Evolutionary conservation across 371 early-diverging fungal genomes (phyloP).

Genomic region (Lichtheimia ornata): DNA sequence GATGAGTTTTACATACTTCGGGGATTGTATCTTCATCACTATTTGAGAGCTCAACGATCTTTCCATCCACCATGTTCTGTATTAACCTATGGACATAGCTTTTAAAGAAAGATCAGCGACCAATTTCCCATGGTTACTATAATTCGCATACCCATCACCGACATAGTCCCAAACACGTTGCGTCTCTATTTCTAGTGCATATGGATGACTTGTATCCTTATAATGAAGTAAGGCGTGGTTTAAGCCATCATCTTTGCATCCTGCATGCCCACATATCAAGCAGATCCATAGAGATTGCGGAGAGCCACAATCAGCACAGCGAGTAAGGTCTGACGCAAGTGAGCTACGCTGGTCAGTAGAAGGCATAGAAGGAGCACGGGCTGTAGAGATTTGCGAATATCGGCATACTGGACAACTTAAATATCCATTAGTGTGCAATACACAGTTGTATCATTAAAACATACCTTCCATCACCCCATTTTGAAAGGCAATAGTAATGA

Average conservation of each 20-base stretch:
- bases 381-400: constrained; percentile 56
- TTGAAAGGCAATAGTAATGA: constrained; percentile 84
- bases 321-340: background rate
- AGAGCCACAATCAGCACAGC: constrained; percentile 55
- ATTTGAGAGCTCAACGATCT: constrained; percentile 84
- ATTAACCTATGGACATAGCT: constrained; percentile 89
- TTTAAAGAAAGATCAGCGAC: background rate
- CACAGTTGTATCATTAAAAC: background rate
- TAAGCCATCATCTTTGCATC: constrained; percentile 77
- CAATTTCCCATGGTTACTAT: background rate
- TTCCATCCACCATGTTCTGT: constrained; percentile 88
- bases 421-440: background rate
- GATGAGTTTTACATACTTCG: constrained; percentile 14
- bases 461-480: constrained; percentile 82
- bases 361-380: background rate
- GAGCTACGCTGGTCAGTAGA: background rate
- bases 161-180: constrained; percentile 97
- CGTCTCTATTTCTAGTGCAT: constrained; percentile 91
- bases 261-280: constrained; percentile 90
- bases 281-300: constrained; percentile 89
- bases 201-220: constrained; percentile 77
- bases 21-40: background rate
- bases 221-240: constrained; percentile 90
- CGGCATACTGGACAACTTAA: constrained; percentile 93
- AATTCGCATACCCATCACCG: constrained; percentile 68